Base-by-base conservation (phyloP, 257 asterid species). In the Solanum gracilifrons region DNA sequence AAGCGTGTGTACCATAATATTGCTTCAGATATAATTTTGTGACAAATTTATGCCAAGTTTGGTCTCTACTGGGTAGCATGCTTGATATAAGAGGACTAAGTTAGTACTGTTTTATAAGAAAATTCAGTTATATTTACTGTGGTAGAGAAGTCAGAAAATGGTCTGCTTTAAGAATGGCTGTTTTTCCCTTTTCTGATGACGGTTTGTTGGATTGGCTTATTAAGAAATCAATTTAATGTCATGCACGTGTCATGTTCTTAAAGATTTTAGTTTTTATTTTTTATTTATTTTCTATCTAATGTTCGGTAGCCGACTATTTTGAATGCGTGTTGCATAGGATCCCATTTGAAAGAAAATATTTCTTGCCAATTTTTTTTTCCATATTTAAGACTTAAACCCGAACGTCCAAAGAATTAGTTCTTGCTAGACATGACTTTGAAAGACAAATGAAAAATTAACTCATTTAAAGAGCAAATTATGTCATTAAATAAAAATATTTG, bases 301-400 rank as follows among this genome's bases (percentile, higher is more conserved):
- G 60, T 48, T 48, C 0, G 60, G 6, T 16, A 48, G 21, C 1
- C 9, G 58, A 48, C 1, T 15, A 48, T 48, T 15, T 15, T 48
- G 58, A 5, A 46, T 4, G 18, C 18, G 6, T 46, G 18, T 46
- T 43, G 55, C 5, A 4, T 48, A 48, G 58, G 58, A 0, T 48
- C 1, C 1, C 21, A 48, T 48, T 48, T 0, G 7, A 48, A 48
- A 48, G 20, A 16, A 46, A 1, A 46, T 46, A 13, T 13, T 46
- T 0, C 6, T 13, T 13, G 0, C 8, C 0, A 48, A 0, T 48
- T 48, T 15, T 48, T 5, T 48, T 15, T 48, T 5, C 15, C 8
- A 48, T 0, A 48, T 48, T 0, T 15, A 48, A 48, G 60, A 1
- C 9, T 15, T 3, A 0, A 48, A 48, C 1, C 1, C 9, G 0